A percentile compares a stretch with the other conserved stretches of the same genome.
Conservation (phyloP, 2,329 filamentous ascomycete genomes). For the Colletotrichum sp. region DNA sequence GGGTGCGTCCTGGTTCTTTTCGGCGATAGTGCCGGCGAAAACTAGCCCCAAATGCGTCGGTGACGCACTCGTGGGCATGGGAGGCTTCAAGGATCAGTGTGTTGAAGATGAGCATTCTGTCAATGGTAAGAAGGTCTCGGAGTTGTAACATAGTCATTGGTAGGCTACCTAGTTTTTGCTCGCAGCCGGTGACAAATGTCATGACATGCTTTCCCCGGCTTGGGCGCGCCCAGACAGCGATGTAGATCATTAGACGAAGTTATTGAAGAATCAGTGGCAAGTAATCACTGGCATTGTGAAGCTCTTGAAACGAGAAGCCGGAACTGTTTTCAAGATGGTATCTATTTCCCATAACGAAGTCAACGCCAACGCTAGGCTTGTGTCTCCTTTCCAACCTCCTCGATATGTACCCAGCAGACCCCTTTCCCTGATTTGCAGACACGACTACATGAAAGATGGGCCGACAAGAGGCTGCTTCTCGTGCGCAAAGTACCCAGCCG, state of each 20-base stretch:
- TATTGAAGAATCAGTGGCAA: neutral
- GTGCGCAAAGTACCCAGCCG: neutral
- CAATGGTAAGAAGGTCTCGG: neutral
- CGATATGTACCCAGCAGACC: neutral
- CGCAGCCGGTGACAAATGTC: neutral
- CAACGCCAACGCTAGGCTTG: neutral
- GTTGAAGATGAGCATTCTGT: neutral
- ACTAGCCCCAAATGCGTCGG: neutral
- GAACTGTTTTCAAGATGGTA: neutral
- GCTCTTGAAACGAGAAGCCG: neutral
- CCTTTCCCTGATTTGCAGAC: neutral
- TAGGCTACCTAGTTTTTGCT: neutral
- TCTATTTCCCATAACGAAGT: neutral
- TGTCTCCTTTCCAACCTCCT: neutral
- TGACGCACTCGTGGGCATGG: neutral
- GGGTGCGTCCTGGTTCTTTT: neutral
- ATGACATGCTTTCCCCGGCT: neutral
- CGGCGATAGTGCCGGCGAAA: neutral
- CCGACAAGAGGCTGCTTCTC: neutral
- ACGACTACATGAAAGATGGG: neutral
- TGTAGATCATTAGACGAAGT: neutral
- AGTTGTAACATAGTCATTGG: neutral
- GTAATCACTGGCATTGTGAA: neutral
- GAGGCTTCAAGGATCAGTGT: neutral
- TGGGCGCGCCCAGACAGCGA: neutral